phyloP scores from a whole-genome alignment of 139 green algal species.

The Pleodorina starrii region DNA sequence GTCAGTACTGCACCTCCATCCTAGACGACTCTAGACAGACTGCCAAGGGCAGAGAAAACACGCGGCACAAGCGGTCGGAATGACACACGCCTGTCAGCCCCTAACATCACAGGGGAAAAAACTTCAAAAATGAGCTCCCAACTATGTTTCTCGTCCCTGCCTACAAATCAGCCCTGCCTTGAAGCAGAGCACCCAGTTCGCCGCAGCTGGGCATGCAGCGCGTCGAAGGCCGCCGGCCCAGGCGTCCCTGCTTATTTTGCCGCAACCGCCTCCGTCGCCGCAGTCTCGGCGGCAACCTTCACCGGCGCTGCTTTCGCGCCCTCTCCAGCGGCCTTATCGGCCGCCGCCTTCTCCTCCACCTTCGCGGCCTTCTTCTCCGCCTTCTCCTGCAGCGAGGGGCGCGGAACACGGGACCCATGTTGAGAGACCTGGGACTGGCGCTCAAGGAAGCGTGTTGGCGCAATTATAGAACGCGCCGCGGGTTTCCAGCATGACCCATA shows the following conservation, averaged over 20 bases:
- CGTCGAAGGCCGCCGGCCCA: no score
- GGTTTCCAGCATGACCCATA: no score
- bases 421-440: no score
- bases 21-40: neutral
- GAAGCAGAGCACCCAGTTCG: no score
- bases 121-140: neutral
- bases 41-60: neutral
- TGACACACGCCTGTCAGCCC: conserved; percentile 8
- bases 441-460: no score
- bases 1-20: neutral
- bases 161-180: neutral
- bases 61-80: neutral
- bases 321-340: neutral
- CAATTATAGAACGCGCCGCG: no score
- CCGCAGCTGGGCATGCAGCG: neutral
- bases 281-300: neutral
- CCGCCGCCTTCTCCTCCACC: neutral
- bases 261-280: neutral
- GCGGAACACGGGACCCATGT: no score
- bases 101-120: conserved; percentile 4
- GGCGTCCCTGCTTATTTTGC: neutral
- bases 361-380: conserved; percentile 11
- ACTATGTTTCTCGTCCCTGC: neutral
- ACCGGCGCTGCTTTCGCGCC: neutral
- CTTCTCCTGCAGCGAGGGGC: conserved; percentile 19